Evolutionary conservation across 208 protist genomes (phyloP), one percentile per base, ranked within the genome.

Genomic region (Hexamita inflata): DNA sequence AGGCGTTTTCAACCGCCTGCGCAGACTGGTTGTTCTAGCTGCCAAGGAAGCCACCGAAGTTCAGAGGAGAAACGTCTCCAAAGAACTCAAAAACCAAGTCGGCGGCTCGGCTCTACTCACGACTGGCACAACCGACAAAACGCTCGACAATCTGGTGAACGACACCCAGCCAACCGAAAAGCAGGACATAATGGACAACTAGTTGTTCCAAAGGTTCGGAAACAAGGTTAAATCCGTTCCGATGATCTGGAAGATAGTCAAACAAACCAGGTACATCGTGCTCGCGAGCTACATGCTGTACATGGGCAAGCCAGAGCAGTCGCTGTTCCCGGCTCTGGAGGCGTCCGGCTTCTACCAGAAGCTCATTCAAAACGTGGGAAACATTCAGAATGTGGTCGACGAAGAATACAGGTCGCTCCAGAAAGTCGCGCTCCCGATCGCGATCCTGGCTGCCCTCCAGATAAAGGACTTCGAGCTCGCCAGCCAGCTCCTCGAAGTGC

Each of bases 231-330:
- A n/a, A n/a, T 49, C 64, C 15, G 15, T 45, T 45, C 7, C 9
- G 9, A 24, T 45, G 34, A 70, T 70, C n/a, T 70, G 64, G 64
- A 2, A 34, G 11, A 24, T 70, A 29, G 64, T 38, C 38, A 40
- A 38, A n/a, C 64, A 70, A n/a, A 70, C 64, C 64, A 40, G 64
- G n/a, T 49, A 42, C 64, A 70, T 70, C 15, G 64, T 70, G 2
- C 35, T 70, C 9, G 26, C 64, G 11, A 45, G 19, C 26, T 70
- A 70, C 35, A 70, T 70, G 64, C 64, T 70, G 4, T 49, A 70
- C 64, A 45, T 70, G n/a, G 35, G 35, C 32, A 70, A 70, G 24
- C 64, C 64, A 2, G 32, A 70, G 15, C 35, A 49, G 15, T 7
- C 64, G 34, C 32, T 70, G 11, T 70, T n/a, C 30, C 64, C 64